Percentiles rank a stretch among this genome's conserved stretches.
These are phyloP conservation scores for Phragmites australis DNA, from an alignment of 176 grass and related monocot genomes.

Conservation along the genomic window DNA sequence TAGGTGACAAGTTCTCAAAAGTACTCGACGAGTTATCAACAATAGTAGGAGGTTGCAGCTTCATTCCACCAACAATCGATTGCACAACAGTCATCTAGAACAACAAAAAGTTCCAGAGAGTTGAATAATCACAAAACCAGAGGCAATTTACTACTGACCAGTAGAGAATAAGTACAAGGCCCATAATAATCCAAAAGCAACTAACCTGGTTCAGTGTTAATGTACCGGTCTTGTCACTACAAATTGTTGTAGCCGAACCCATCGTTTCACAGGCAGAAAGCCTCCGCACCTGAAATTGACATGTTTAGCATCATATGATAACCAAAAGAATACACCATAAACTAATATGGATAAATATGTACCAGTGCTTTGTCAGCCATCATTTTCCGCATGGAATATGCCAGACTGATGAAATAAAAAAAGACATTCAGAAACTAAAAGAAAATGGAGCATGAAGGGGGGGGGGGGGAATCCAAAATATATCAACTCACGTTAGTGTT, in stretches of 20 bases:
- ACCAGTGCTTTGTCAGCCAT: slow-evolving; percentile 98
- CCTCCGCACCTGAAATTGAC: slow-evolving; percentile 69
- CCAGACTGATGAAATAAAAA: slow-evolving; percentile 60
- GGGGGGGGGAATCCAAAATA: not conserved
- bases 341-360: slow-evolving; percentile 26
- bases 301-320: slow-evolving; percentile 25
- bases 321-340: slow-evolving; percentile 28
- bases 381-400: slow-evolving; percentile 99
- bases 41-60: slow-evolving; percentile 52
- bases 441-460: slow-evolving; percentile 27
- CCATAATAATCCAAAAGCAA: slow-evolving; percentile 34
- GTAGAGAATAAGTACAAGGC: slow-evolving; percentile 19
- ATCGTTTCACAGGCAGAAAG: slow-evolving; percentile 99
- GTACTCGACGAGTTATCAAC: slow-evolving; percentile 44
- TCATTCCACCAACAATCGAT: slow-evolving; percentile 66
- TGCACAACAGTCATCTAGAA: slow-evolving; percentile 88
- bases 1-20: slow-evolving; percentile 45
- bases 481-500: slow-evolving; percentile 79
- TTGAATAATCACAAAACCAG: slow-evolving; percentile 36
- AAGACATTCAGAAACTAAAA: slow-evolving; percentile 25
- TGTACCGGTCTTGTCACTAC: slow-evolving; percentile 99
- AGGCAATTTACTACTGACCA: slow-evolving; percentile 6
- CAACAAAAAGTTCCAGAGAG: slow-evolving; percentile 33
- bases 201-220: slow-evolving; percentile 91
- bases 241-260: slow-evolving; percentile 99